Base-by-base conservation (phyloP, 1,284 basidiomycete species). In the Naganishia albida region DNA sequence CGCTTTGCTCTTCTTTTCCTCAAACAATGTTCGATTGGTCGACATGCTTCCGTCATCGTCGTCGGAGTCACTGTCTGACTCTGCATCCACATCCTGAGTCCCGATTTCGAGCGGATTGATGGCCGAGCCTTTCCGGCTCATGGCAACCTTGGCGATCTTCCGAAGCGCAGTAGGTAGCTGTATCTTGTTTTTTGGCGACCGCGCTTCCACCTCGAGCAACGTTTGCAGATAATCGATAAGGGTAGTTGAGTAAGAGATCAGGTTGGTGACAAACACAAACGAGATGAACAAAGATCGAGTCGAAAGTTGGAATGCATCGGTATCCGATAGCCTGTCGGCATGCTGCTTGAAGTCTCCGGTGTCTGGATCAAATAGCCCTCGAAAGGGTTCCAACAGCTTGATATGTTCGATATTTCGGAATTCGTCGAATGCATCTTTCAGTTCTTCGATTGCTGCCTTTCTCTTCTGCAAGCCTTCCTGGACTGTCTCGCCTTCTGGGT, bases 341-440 rank as follows among this genome's bases (percentile, higher is more conserved):
- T 60, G 64, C 8, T 68, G 71, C 26, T 68, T 66, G 28, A 79
- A 68, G 13, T 67, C 55, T 18, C 79, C 81, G 0, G 77, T 75
- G 4, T 64, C 50, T 0, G 70, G 53, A 59, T 80, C 78, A 69
- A 80, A 81, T 23, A 75, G 66, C 7, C 68, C 69, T 26, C 75
- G 70, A 73, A 83, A 87, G 0, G 85, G 85, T 49, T 81, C 78
- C 2, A 86, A 70, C 0, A 87, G 70, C 34, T 75, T 70, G 26
- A 81, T 73, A 8, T 85, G 82, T 15, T 79, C 74, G 13, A 68
- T 71, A 1, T 70, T 65, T 30, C 81, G 78, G 73, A 83, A 86
- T 16, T 73, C 76, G 7, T 70, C 73, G 16, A 86, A 62, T 0
- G 81, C 78, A 0, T 54, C 51, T 25, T 70, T 68, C 4, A 86